Conservation (phyloP, 345 rosid species). For the Salix caprea region DNA sequence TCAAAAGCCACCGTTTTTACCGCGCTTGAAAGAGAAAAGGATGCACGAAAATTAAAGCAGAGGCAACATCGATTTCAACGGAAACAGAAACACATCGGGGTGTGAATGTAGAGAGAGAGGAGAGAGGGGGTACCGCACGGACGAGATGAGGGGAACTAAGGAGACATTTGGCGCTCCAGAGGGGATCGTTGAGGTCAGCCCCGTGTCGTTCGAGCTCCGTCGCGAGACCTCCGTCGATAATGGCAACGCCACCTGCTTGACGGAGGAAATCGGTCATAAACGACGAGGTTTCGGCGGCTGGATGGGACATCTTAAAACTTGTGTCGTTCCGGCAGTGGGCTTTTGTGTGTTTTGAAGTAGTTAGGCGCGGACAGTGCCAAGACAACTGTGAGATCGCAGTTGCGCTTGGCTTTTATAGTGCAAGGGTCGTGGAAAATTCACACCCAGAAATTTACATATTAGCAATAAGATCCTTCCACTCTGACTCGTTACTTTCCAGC, state of each 20-base stretch:
- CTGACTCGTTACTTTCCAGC: background rate
- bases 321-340: too few relatives aligned
- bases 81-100: background rate
- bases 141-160: constrained; percentile 65
- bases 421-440: background rate
- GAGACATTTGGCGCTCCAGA: constrained; percentile 85
- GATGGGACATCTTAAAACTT: constrained; percentile 17
- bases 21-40: background rate
- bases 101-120: background rate
- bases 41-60: background rate
- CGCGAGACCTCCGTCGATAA: constrained; percentile 76
- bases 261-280: constrained; percentile 49
- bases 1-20: background rate
- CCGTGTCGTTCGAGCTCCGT: constrained; percentile 77
- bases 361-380: background rate
- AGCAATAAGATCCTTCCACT: background rate
- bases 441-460: background rate
- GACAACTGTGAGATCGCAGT: background rate
- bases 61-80: background rate
- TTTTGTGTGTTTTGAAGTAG: background rate
- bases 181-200: constrained; percentile 79
- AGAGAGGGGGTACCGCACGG: constrained; percentile 34
- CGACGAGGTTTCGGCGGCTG: constrained; percentile 24
- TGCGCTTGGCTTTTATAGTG: background rate
- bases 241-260: constrained; percentile 52